Evolutionary conservation across 306 rosid species (phyloP).

Genomic region (Begonia masoniana): DNA sequence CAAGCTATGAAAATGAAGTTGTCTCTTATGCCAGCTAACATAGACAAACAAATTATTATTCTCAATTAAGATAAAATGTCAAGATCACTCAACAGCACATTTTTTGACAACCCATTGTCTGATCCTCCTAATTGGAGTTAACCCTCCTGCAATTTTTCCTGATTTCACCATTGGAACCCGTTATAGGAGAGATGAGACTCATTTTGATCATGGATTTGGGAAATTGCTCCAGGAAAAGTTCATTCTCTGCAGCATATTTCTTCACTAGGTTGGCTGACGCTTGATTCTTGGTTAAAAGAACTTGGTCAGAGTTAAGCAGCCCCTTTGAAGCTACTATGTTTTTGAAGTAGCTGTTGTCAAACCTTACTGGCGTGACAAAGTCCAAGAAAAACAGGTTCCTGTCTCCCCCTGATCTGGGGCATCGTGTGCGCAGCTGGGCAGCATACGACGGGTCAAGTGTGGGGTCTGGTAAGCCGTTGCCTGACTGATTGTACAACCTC

Average conservation of each 20-base stretch:
- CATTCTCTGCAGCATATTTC: slow-evolving; percentile 41
- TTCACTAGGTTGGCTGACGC: slow-evolving; percentile 45
- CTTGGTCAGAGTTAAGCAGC: slow-evolving; percentile 61
- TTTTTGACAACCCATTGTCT: not conserved
- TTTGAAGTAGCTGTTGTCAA: slow-evolving; percentile 77
- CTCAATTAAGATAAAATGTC: no score
- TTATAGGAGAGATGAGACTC: slow-evolving; percentile 78
- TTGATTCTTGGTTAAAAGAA: slow-evolving; percentile 42
- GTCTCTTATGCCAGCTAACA: no score
- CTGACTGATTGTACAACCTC: slow-evolving; percentile 80
- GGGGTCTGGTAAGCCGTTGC: slow-evolving; percentile 51
- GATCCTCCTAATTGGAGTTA: slow-evolving; percentile 14
- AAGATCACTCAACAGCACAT: not conserved
- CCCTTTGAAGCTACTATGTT: slow-evolving; percentile 73
- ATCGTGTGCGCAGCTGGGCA: slow-evolving; percentile 23
- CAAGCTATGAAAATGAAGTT: no score
- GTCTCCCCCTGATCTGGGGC: slow-evolving; percentile 87
- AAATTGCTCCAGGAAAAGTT: slow-evolving; percentile 66
- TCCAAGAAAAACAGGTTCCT: slow-evolving; percentile 62
- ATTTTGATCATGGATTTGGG: slow-evolving; percentile 77
- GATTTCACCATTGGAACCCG: slow-evolving; percentile 74
- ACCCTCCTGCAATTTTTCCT: slow-evolving; percentile 52
- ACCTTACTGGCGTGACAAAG: slow-evolving; percentile 50
- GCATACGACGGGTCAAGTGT: slow-evolving; percentile 55
- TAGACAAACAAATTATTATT: no score